phyloP scores from a whole-genome alignment of 176 grass and related monocot genomes.

The Oryza nivara region DNA sequence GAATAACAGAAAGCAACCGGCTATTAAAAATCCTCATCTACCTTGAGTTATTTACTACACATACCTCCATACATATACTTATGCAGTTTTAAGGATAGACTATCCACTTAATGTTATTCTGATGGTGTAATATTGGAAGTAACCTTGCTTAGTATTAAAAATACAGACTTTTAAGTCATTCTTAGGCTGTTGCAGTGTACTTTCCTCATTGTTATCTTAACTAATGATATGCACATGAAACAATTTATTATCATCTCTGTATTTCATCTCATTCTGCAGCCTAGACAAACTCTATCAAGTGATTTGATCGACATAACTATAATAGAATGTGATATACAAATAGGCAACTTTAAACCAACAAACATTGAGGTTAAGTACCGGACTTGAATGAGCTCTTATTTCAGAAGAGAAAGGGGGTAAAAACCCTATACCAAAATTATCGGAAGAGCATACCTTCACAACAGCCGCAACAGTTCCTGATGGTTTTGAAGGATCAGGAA shows the following conservation, averaged over 20 bases:
- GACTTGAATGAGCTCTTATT: background rate
- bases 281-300: background rate
- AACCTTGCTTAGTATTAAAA: background rate
- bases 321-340: background rate
- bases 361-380: background rate
- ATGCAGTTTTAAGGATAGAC: background rate
- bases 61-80: background rate
- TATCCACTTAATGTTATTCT: background rate
- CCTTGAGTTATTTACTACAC: background rate
- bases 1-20: background rate
- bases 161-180: background rate
- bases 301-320: background rate
- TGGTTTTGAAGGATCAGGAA: constrained; percentile 56
- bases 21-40: background rate
- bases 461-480: constrained; percentile 53
- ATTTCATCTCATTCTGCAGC: background rate
- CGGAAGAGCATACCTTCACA: constrained; percentile 49
- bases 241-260: background rate
- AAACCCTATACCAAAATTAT: background rate
- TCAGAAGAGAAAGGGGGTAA: background rate
- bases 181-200: background rate
- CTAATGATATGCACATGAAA: background rate
- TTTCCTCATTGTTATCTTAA: background rate
- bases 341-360: background rate
- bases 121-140: background rate